Base-by-base conservation (phyloP, 306 rosid species). In the Ammopiptanthus mongolicus region DNA sequence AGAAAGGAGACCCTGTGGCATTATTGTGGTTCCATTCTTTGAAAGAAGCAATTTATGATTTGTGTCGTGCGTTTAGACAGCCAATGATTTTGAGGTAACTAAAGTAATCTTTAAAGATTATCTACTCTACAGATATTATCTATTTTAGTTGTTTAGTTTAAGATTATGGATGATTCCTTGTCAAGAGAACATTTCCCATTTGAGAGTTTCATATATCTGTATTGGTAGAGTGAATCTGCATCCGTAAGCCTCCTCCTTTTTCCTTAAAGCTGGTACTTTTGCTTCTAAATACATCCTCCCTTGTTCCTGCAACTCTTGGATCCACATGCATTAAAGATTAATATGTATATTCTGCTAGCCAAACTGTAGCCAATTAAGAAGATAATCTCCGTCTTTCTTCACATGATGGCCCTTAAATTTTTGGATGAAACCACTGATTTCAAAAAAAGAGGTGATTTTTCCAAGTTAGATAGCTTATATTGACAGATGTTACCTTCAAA, bases 61-160 rank as follows among this genome's bases (percentile, higher is more conserved):
- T 92, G 83, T 80, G 86, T 55, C 73, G 63, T 4, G 88, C 96
- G 2, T 90, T 90, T 77, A 82, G 74, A 74, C 91, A 90, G 78
- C 97, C 97, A 25, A 82, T 90, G 73, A 92, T 92, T 79, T 82
- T 86, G 68, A 92, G 97, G 97, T 92, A 89, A 83, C 28, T 65
- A 8, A 52, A 25, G 11, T 41, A n/a, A 15, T 60, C 52, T 44
- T 42, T 39, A 13, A 48, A 57, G 2, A 6, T 62, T 44, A 42
- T n/a, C 8, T 55, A 3, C 47, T 21, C 21, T 17, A 18, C 51
- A 36, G 22, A 18, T 55, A 73, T 78, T 58, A 70, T 46, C 48
- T 17, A 41, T 34, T 28, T 62, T 33, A 8, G 4, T 44, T 17
- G 19, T 39, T 50, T 47, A 62, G 14, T 81, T 44, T 74, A 69